Percentiles rank a stretch among this genome's conserved stretches.
Conservation (phyloP, 164 flowering plant genomes). For the Piper longum region DNA sequence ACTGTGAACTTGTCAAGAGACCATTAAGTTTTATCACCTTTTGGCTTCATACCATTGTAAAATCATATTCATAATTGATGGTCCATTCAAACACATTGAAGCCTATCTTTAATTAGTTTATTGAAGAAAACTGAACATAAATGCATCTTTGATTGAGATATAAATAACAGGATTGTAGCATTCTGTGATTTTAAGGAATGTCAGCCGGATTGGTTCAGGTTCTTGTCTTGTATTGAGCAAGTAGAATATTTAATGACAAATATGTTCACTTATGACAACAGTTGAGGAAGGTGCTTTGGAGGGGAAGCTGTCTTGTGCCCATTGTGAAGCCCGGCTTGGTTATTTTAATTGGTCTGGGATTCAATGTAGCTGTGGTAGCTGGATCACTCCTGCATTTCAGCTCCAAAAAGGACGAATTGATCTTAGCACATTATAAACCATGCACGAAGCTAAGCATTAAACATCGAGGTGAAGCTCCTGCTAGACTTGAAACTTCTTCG, state of each 20-base stretch:
- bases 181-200: too few relatives aligned
- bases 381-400: slow-evolving; percentile 99
- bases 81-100: too few relatives aligned
- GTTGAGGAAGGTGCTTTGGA: slow-evolving; percentile 90
- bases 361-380: slow-evolving; percentile 97
- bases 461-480: too few relatives aligned
- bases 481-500: background rate
- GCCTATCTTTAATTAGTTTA: too few relatives aligned
- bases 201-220: background rate
- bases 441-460: background rate
- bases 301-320: slow-evolving; percentile 73
- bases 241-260: background rate
- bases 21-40: background rate
- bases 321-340: slow-evolving; percentile 90
- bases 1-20: too few relatives aligned
- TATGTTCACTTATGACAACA: slow-evolving; percentile 8
- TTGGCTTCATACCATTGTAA: background rate
- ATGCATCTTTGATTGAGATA: too few relatives aligned
- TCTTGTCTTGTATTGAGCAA: background rate
- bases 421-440: slow-evolving; percentile 34
- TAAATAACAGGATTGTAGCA: too few relatives aligned
- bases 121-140: too few relatives aligned
- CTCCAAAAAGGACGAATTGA: slow-evolving; percentile 79
- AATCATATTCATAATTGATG: background rate
- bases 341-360: slow-evolving; percentile 96